Evolutionary conservation across 2,329 filamentous ascomycete species (phyloP).

Genomic region (Cladobotryum protrusum): DNA sequence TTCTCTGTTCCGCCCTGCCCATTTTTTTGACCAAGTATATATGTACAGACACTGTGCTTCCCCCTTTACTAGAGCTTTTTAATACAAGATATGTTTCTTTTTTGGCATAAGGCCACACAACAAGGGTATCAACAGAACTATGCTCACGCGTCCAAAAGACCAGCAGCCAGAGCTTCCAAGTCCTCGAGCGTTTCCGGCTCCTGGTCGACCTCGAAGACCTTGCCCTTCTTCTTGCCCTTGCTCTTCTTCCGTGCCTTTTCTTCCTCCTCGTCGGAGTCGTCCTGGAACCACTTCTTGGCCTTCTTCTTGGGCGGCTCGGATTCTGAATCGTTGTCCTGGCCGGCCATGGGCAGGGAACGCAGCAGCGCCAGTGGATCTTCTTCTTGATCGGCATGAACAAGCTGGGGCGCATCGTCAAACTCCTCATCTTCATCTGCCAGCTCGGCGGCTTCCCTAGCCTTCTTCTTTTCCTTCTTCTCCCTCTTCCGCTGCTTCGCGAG

Average conservation of each 20-base stretch:
- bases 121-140: background rate
- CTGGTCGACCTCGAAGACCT: constrained; percentile 55
- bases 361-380: constrained; percentile 53
- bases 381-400: constrained; percentile 34
- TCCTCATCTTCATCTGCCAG: constrained; percentile 22
- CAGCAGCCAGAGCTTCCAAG: constrained; percentile 69
- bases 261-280: constrained; percentile 39
- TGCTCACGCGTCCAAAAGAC: constrained; percentile 51
- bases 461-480: constrained; percentile 69
- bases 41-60: too few relatives aligned
- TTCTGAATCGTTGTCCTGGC: constrained; percentile 30
- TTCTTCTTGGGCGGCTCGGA: constrained; percentile 46
- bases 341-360: constrained; percentile 49
- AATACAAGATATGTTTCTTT: too few relatives aligned
- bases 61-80: too few relatives aligned
- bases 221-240: constrained; percentile 40
- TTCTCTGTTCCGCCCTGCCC: too few relatives aligned
- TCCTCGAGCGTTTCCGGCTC: constrained; percentile 76
- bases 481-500: constrained; percentile 69
- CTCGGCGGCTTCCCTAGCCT: constrained; percentile 53
- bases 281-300: constrained; percentile 74
- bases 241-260: constrained; percentile 32
- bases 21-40: too few relatives aligned
- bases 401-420: constrained; percentile 23
- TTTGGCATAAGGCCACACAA: background rate